Base-by-base conservation (phyloP, 345 rosid genomes). In the Eucalyptus lansdowneana region DNA sequence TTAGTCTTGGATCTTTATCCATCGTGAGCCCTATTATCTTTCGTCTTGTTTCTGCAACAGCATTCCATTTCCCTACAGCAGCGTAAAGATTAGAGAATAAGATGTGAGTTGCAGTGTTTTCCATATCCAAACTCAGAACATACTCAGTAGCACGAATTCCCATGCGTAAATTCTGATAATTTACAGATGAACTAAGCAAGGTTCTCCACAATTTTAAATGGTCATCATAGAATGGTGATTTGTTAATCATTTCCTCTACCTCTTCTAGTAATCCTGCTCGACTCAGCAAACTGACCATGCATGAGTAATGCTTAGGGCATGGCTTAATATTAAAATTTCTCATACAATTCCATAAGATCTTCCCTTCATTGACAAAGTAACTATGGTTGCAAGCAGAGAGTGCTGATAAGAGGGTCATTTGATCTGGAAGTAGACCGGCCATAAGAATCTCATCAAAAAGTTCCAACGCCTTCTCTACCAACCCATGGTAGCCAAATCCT, bases 11-110 rank as follows among this genome's bases (percentile, higher is more conserved):
- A 91, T 93, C 95, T 91, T 95, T 96, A 53, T 92, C 93, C 87
- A 92, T 86, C 89, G 88, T 89, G 89, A 94, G 88, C 56, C 93
- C 95, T 92, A 96, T 95, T 13, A 94, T 94, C 93, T 93, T 95
- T 87, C 90, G 94, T 92, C 97, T 95, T 87, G 91, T 92, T 87
- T 92, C 95, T 29, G 95, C 95, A 56, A 94, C 99, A 45, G 86
- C 89, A n/a, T 94, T 94, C 98, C 99, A 96, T 91, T 90, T 96
- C 87, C 93, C 96, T 8, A 90, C 86, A 60, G 91, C 95, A 5
- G 99, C 98, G 76, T 94, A 95, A 89, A 97, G 94, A 91, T 95
- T 97, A 11, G 98, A 95, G 34, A 96, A 93, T 90, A 97, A 91
- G 87, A 95, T 86, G 76, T 93, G 91, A 14, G 99, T 92, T 65